Evolutionary conservation across 2,329 filamentous ascomycete genomes (phyloP).

Genomic region (Penicillium brevicompactum): DNA sequence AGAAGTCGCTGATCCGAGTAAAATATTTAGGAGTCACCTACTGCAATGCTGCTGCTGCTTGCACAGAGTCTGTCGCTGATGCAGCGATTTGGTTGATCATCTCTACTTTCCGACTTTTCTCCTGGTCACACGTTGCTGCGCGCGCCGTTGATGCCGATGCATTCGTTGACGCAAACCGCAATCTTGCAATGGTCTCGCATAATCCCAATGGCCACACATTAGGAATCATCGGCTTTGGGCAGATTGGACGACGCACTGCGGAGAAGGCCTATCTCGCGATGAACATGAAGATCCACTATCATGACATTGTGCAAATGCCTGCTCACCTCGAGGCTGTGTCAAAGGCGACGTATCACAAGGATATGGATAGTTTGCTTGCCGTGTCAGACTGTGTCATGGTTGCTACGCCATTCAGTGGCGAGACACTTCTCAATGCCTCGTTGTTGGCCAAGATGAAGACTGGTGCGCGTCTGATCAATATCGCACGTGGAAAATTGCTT

Average conservation of each 20-base stretch:
- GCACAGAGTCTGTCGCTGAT: conserved; percentile 73
- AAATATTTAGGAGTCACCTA: conserved; percentile 47
- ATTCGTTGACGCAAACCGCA: conserved; percentile 63
- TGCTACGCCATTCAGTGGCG: conserved; percentile 47
- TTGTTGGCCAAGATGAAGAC: conserved; percentile 52
- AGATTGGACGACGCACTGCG: conserved; percentile 65
- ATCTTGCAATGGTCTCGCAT: conserved; percentile 61
- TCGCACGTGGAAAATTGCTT: conserved; percentile 53
- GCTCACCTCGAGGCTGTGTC: conserved; percentile 42
- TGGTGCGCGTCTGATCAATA: conserved; percentile 54
- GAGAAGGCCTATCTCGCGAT: conserved; percentile 61
- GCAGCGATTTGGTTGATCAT: conserved; percentile 70
- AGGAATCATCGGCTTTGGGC: conserved; percentile 70
- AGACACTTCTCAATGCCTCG: conserved; percentile 46
- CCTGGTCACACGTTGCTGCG: conserved; percentile 64
- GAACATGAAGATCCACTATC: conserved; percentile 66
- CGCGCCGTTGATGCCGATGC: conserved; percentile 43
- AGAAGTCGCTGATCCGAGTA: neutral
- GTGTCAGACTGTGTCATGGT: conserved; percentile 51
- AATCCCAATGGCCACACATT: conserved; percentile 65
- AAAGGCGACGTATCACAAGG: conserved; percentile 44
- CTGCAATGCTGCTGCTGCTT: conserved; percentile 71
- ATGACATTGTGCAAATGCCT: conserved; percentile 50
- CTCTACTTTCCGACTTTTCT: conserved; percentile 67
- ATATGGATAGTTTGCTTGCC: conserved; percentile 46